A percentile compares a stretch with the other conserved stretches of the same genome.
phyloP scores from a whole-genome alignment of 352 stramenopile species.

The Phytophthora syringae region DNA sequence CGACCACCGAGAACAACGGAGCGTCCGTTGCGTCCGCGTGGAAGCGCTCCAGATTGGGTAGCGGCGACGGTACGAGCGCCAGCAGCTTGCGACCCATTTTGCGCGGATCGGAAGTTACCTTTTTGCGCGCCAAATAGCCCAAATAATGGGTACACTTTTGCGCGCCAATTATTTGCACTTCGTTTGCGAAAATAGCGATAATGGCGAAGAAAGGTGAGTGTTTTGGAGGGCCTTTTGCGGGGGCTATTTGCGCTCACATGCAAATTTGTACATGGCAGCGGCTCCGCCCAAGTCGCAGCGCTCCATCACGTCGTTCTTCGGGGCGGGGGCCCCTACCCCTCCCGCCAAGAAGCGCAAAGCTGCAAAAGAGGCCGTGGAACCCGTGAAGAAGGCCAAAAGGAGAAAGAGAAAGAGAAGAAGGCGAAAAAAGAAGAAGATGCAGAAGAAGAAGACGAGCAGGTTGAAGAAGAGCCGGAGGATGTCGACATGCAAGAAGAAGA shows the following conservation, averaged over 20 bases:
- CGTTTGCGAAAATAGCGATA: constrained; percentile 2
- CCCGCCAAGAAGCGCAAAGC: constrained; percentile 38
- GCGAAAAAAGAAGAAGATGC: constrained; percentile 17
- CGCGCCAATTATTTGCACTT: constrained; percentile 14
- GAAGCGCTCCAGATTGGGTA: constrained; percentile 67
- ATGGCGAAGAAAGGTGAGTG: constrained; percentile 45
- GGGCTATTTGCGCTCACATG: neutral
- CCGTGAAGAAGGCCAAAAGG: constrained; percentile 18
- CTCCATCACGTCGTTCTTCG: constrained; percentile 82
- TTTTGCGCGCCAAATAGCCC: constrained; percentile 30
- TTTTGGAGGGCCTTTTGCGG: neutral
- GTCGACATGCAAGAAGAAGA: constrained; percentile 36
- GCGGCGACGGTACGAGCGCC: constrained; percentile 49
- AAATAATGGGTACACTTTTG: constrained; percentile 6
- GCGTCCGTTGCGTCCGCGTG: constrained; percentile 63
- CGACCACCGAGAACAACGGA: constrained; percentile 55
- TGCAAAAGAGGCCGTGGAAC: constrained; percentile 22
- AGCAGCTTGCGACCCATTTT: constrained; percentile 58
- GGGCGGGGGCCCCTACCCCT: constrained; percentile 27
- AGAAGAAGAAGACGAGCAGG: constrained; percentile 17
- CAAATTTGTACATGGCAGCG: neutral
- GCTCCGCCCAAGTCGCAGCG: constrained; percentile 49
- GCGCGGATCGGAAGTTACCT: neutral
- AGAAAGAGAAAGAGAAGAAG: constrained; percentile 16
- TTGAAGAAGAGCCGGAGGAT: constrained; percentile 34